Evolutionary conservation across 2,329 filamentous ascomycete genomes (phyloP).

Genomic region (Sporothrix protearum): DNA sequence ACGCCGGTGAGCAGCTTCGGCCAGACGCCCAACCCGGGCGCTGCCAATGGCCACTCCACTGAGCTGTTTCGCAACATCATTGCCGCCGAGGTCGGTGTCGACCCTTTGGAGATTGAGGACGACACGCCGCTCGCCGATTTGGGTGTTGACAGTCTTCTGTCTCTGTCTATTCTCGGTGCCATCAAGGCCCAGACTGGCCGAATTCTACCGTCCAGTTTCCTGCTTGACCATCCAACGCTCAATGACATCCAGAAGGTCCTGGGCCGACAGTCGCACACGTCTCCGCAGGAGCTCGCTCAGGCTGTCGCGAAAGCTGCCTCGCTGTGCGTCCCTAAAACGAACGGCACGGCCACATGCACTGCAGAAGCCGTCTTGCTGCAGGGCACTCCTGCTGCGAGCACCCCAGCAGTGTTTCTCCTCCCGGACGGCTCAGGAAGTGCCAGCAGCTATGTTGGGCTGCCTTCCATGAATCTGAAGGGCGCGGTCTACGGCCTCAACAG

Average conservation of each 20-base stretch:
- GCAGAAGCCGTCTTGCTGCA: constrained; percentile 2
- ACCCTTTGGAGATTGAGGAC: neutral
- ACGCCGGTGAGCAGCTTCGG: constrained; percentile 3
- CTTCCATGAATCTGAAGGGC: constrained; percentile 3
- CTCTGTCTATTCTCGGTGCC: neutral
- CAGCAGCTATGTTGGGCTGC: constrained; percentile 16
- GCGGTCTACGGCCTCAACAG: constrained; percentile 20
- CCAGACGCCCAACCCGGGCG: constrained; percentile 7
- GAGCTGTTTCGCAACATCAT: constrained; percentile 17
- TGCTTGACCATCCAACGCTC: neutral
- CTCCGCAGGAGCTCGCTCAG: neutral
- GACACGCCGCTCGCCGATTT: neutral
- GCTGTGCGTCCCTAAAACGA: neutral
- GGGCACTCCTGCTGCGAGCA: neutral
- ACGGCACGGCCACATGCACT: neutral
- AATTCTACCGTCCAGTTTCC: neutral
- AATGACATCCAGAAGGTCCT: neutral
- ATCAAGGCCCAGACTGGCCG: neutral
- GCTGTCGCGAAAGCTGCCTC: neutral
- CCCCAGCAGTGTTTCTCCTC: constrained; percentile 5
- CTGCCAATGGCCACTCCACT: neutral
- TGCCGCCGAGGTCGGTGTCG: constrained; percentile 9
- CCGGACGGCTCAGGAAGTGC: constrained; percentile 13
- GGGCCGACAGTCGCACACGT: neutral
- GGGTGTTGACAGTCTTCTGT: constrained; percentile 6